Evolutionary conservation across 2,329 filamentous ascomycete genomes (phyloP), one percentile per base, ranked within the genome.

Genomic region (Aspergillus pseudonomiae): DNA sequence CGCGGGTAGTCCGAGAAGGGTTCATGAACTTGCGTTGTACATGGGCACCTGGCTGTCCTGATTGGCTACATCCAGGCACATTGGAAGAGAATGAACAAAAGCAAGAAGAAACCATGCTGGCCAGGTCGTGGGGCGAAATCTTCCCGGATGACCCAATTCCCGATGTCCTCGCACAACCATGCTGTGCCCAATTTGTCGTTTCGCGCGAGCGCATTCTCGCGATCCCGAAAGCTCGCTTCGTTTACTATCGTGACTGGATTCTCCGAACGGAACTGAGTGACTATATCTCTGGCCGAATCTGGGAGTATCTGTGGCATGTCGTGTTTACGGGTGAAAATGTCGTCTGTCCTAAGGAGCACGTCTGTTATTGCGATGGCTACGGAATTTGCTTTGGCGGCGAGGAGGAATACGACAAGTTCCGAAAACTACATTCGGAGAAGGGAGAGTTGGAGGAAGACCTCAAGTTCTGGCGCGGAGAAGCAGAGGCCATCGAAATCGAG

Each of bases 251-350:
- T 30, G 84, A 88, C 68, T 89, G 87, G 87, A 75, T 89, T 2
- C 77, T 88, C 32, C 79, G 80, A n/a, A 88, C 86, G 0, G 78
- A 83, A 24, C 71, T 89, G 34, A 78, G 76, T 26, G 86, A 89
- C 69, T 82, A 81, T 48, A 78, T 88, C 24, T 84, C 83, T 14
- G 87, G 87, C 3, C 81, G 87, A 3, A 80, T 89, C 19, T 89
- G 86, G 79, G 87, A 89, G 72, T 89, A 89, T 70, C 75, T 88
- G 1, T 89, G 87, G 87, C 86, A 88, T 63, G 86, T 83, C 63
- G 80, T 89, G 16, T 89, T 89, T 71, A 85, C 85, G 0, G 84
- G 83, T 1, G 64, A 81, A 50, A 69, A 74, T 16, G 74, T 78
- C 30, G 70, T 79, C 50, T 85, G 83, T 62, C 80, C 81, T 4